phyloP scores from a whole-genome alignment of 2,329 filamentous ascomycete species.

The Alternaria consortialis region DNA sequence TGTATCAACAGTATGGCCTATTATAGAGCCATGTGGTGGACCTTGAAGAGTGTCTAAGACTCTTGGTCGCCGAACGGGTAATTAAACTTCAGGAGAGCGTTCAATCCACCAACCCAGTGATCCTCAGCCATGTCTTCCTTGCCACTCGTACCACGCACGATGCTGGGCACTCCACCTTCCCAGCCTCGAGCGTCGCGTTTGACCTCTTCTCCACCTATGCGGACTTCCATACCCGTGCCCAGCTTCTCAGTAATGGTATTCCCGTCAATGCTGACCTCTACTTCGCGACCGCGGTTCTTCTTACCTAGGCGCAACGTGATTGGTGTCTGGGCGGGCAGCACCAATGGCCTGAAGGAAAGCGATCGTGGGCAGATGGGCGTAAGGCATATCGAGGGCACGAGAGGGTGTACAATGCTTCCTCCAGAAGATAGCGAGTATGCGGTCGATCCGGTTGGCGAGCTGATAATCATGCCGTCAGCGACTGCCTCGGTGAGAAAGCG shows the following conservation, averaged over 20 bases:
- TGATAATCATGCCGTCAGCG: slow-evolving; percentile 93
- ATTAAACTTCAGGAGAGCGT: slow-evolving; percentile 95
- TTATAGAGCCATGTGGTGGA: neutral
- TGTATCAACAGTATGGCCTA: neutral
- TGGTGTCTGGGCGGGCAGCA: slow-evolving; percentile 85
- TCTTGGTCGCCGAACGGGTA: slow-evolving; percentile 81
- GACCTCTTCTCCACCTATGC: slow-evolving; percentile 87
- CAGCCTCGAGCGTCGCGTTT: slow-evolving; percentile 56
- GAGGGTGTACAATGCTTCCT: slow-evolving; percentile 91
- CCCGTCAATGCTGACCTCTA: slow-evolving; percentile 62
- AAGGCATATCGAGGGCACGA: slow-evolving; percentile 86
- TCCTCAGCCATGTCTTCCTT: slow-evolving; percentile 70
- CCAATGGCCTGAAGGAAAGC: slow-evolving; percentile 88
- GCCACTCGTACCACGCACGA: slow-evolving; percentile 70
- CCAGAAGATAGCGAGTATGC: slow-evolving; percentile 95
- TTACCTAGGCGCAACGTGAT: slow-evolving; percentile 83
- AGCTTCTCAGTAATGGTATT: slow-evolving; percentile 55
- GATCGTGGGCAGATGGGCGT: slow-evolving; percentile 95
- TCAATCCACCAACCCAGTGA: slow-evolving; percentile 95
- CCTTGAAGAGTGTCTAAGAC: slow-evolving; percentile 3
- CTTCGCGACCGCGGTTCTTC: slow-evolving; percentile 58
- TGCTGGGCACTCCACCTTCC: slow-evolving; percentile 88
- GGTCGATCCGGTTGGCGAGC: slow-evolving; percentile 92
- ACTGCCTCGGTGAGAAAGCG: slow-evolving; percentile 92
- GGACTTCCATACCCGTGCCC: slow-evolving; percentile 71